Evolutionary conservation across 371 early-diverging fungal genomes (phyloP).

Genomic region (Mucor plumbeus): DNA sequence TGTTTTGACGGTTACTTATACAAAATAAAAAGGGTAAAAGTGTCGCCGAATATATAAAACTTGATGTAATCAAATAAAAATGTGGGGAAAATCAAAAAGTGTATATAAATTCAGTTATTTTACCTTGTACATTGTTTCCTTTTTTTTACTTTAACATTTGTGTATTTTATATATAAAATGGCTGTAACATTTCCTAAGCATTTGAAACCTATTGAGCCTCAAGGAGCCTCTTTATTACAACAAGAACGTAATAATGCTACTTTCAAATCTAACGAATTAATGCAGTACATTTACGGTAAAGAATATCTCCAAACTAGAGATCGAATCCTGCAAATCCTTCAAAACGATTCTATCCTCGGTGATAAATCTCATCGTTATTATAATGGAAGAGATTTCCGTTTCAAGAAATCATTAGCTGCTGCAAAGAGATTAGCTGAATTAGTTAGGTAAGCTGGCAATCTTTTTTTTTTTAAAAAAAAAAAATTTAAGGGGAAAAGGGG

Average conservation of each 20-base stretch:
- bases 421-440: slow-evolving; percentile 59
- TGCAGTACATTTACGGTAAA: slow-evolving; percentile 43
- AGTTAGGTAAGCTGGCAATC: slow-evolving; percentile 34
- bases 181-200: slow-evolving; percentile 51
- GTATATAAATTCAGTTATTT: not conserved
- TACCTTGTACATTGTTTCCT: not conserved
- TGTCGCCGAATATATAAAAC: slow-evolving; percentile 16
- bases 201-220: slow-evolving; percentile 60
- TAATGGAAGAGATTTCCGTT: slow-evolving; percentile 56
- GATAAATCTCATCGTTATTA: slow-evolving; percentile 65
- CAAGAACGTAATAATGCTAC: slow-evolving; percentile 45
- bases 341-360: slow-evolving; percentile 57
- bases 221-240: slow-evolving; percentile 51
- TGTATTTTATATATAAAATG: slow-evolving; percentile 15
- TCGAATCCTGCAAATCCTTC: slow-evolving; percentile 49
- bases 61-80: slow-evolving; percentile 19
- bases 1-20: slow-evolving; percentile 38
- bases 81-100: slow-evolving; percentile 24
- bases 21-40: slow-evolving; percentile 31
- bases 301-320: slow-evolving; percentile 51
- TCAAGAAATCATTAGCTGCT: slow-evolving; percentile 51
- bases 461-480: too few species aligned
- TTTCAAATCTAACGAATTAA: slow-evolving; percentile 47
- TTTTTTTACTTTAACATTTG: slow-evolving; percentile 6
- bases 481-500: not conserved